A percentile compares a stretch with the other conserved stretches of the same genome.
phyloP scores from a whole-genome alignment of 2,329 filamentous ascomycete genomes.

The Fragosphaeria purpurea region DNA sequence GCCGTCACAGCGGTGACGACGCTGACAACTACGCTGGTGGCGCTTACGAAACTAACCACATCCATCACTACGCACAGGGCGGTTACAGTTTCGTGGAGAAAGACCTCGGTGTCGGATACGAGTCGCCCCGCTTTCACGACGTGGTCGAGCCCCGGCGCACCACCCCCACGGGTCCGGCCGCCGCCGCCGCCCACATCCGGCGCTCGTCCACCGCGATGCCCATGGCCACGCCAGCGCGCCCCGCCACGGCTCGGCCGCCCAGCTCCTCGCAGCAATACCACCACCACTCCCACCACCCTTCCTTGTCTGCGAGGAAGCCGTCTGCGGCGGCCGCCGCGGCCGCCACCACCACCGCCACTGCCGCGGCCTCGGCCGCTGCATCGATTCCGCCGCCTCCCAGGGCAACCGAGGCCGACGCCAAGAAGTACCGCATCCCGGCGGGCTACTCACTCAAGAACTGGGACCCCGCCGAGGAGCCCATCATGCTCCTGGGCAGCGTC shows the following conservation, averaged over 20 bases:
- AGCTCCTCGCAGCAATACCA: slow-evolving; percentile 18
- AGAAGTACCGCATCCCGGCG: slow-evolving; percentile 63
- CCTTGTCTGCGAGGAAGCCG: slow-evolving; percentile 13
- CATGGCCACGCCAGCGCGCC: slow-evolving; percentile 32
- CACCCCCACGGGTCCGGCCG: slow-evolving; percentile 27
- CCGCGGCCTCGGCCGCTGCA: not conserved
- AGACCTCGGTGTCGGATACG: slow-evolving; percentile 26
- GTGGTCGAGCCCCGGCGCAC: slow-evolving; percentile 25
- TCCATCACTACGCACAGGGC: slow-evolving; percentile 42
- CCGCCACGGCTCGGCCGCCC: slow-evolving; percentile 41
- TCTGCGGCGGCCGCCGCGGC: slow-evolving; percentile 27
- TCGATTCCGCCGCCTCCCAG: slow-evolving; percentile 27
- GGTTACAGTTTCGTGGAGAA: slow-evolving; percentile 24
- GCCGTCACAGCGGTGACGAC: slow-evolving; percentile 15
- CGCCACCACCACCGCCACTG: slow-evolving; percentile 9
- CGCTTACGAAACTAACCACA: slow-evolving; percentile 49
- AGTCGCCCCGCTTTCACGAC: slow-evolving; percentile 32
- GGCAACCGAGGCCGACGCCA: slow-evolving; percentile 51
- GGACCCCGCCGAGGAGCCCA: slow-evolving; percentile 90
- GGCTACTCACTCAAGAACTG: slow-evolving; percentile 97
- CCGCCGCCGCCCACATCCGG: slow-evolving; percentile 19
- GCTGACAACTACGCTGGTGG: slow-evolving; percentile 33
- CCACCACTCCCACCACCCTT: slow-evolving; percentile 25
- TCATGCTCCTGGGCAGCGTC: slow-evolving; percentile 86
- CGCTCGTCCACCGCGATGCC: slow-evolving; percentile 12